Evolutionary conservation across 192 early-diverging fungal species (phyloP), one percentile per base, ranked within the genome.

Genomic region (Coemansia furcata): DNA sequence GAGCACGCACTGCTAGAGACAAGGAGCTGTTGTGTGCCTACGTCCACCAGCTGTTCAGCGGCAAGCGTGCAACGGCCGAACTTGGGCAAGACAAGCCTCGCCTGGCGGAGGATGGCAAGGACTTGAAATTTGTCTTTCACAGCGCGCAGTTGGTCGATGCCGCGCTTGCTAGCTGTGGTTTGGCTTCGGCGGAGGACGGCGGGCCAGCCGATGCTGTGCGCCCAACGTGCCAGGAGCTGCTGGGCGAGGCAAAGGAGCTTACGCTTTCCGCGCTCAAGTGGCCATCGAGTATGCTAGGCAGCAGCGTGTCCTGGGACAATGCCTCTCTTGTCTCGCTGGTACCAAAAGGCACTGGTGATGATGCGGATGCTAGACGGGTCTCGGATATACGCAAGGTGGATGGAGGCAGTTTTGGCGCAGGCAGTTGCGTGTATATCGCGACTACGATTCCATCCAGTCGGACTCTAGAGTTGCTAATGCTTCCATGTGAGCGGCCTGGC

Each of bases 231-330:
- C 32, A 30, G 21, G 58, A 35, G 10, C 4, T 69, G 39, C 23
- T 61, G 14, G 43, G 59, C 43, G 59, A 60, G 49, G 68, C 57
- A 4, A 70, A 70, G 17, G 3, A 38, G 7, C 35, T 73, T 35
- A 47, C 68, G 9, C 40, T 66, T 7, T 52, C 44, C n/a, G 68
- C 72, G 26, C 38, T 79, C 33, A 60, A 66, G 33, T 79, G 77
- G 77, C 77, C 77, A 33, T 73, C 77, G 6, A 44, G n/a, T 49
- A 66, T 62, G 29, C 65, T 79, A 57, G 77, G 77, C 9, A 43
- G 59, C 33, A 50, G 72, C 29, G 61, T 74, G 1, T 14, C 57
- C 12, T 79, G 77, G 77, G 54, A 54, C n/a, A 1, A 38, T 9
- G 43, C 38, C 11, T 61, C 62, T 4, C 39, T 23, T 17, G 54